These are phyloP conservation scores for Gracilaria vermiculophylla DNA, from an alignment of 23 red algal genomes.

Conservation along the genomic window DNA sequence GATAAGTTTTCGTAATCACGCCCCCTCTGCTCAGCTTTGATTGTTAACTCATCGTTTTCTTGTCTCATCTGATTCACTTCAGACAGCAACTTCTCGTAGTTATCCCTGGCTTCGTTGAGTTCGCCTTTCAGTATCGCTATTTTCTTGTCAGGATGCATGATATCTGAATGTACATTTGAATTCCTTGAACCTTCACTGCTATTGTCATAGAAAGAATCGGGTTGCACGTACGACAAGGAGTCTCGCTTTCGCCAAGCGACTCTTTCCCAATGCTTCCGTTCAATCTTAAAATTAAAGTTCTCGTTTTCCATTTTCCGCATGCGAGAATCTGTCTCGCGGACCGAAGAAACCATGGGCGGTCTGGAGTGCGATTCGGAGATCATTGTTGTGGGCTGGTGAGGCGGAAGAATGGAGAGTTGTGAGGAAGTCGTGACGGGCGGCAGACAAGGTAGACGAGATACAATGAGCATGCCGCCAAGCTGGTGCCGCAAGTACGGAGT, in stretches of 20 bases:
- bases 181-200: neutral
- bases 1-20: conserved; percentile 2
- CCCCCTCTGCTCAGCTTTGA: conserved; percentile 8
- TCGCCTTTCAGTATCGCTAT: neutral
- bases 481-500: no score
- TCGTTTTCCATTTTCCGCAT: neutral
- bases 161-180: neutral
- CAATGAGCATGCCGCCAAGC: neutral
- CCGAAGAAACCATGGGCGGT: neutral
- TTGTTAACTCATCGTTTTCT: neutral
- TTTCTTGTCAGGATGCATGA: conserved; percentile 8
- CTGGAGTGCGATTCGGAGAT: neutral
- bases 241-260: neutral
- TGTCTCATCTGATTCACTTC: neutral
- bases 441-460: neutral
- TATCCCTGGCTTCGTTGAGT: neutral
- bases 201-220: neutral
- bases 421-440: neutral
- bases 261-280: neutral
- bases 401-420: neutral
- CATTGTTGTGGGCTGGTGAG: neutral
- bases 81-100: neutral
- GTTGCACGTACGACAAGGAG: neutral
- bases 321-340: neutral
- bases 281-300: neutral